These are phyloP conservation scores for Sporopachydermia lactativora DNA, from an alignment of 805 yeast genomes.

Conservation along the genomic window DNA sequence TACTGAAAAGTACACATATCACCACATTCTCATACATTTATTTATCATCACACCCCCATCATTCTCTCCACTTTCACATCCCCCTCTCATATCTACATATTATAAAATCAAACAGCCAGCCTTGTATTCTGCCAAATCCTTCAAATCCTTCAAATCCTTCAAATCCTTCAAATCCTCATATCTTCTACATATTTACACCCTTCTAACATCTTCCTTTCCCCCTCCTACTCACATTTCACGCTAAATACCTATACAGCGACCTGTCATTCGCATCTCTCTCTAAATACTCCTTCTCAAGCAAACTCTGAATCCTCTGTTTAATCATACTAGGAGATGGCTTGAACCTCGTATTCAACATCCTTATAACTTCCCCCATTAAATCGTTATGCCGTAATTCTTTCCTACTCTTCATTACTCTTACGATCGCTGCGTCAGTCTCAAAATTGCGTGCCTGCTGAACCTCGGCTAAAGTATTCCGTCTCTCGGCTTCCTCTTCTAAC, in stretches of 20 bases:
- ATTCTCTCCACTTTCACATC: too few relatives aligned
- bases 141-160: too few relatives aligned
- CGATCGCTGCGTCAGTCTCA: conserved; percentile 75
- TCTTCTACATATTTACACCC: too few relatives aligned
- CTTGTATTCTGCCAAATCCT: too few relatives aligned
- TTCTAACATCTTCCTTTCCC: too few relatives aligned
- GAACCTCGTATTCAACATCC: conserved; percentile 47
- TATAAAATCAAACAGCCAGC: too few relatives aligned
- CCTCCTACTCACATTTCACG: too few relatives aligned
- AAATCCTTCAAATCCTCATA: too few relatives aligned
- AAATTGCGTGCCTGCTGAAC: conserved; percentile 49
- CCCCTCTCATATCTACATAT: too few relatives aligned
- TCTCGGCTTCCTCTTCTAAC: conserved; percentile 39
- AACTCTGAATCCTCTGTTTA: conserved; percentile 57
- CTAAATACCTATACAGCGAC: conserved; percentile 52
- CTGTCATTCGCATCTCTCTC: conserved; percentile 53
- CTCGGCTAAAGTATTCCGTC: conserved; percentile 32
- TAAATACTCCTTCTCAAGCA: conserved; percentile 72
- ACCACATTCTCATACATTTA: too few relatives aligned
- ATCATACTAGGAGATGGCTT: conserved; percentile 54
- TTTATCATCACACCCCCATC: too few relatives aligned
- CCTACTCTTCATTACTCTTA: conserved; percentile 73
- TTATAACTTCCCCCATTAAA: conserved; percentile 49
- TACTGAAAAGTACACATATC: too few relatives aligned
- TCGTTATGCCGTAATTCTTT: conserved; percentile 48